Conservation (phyloP, 1,139 yeast species). For the Nadsonia commutata region DNA sequence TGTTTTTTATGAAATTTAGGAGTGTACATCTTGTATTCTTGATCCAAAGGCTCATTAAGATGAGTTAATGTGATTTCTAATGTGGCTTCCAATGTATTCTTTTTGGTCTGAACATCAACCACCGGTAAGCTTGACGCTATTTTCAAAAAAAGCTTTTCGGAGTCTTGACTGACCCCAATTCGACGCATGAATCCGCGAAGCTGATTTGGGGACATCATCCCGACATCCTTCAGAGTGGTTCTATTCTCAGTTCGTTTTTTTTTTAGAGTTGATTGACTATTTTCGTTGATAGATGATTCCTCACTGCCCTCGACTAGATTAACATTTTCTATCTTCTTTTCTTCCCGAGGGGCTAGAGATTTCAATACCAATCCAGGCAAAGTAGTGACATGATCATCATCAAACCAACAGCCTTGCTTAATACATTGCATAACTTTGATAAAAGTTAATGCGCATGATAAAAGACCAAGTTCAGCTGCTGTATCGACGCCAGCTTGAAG, state of each 20-base stretch:
- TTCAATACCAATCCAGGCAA: constrained; percentile 51
- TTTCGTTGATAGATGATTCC: constrained; percentile 19
- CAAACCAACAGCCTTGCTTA: constrained; percentile 82
- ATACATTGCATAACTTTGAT: constrained; percentile 70
- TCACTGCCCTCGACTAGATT: constrained; percentile 9
- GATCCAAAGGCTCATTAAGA: constrained; percentile 31
- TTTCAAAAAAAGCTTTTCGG: constrained; percentile 2
- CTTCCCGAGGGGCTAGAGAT: constrained; percentile 5
- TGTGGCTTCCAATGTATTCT: constrained; percentile 28
- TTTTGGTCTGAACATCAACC: constrained; percentile 10
- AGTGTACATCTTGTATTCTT: constrained; percentile 52
- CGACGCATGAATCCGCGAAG: background rate
- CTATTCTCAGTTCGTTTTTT: constrained; percentile 3
- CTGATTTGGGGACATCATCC: background rate
- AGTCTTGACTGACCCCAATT: background rate
- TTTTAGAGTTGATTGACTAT: constrained; percentile 13
- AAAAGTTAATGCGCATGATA: constrained; percentile 41
- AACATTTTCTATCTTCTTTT: constrained; percentile 7
- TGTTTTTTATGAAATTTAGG: constrained; percentile 84
- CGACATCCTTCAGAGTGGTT: background rate
- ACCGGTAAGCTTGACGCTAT: constrained; percentile 18
- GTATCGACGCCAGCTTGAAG: constrained; percentile 87
- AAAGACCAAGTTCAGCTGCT: constrained; percentile 69
- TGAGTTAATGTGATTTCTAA: constrained; percentile 34
- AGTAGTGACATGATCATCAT: constrained; percentile 51